Conservation (phyloP, 2,329 filamentous ascomycete species). For the Neonectria faginata region DNA sequence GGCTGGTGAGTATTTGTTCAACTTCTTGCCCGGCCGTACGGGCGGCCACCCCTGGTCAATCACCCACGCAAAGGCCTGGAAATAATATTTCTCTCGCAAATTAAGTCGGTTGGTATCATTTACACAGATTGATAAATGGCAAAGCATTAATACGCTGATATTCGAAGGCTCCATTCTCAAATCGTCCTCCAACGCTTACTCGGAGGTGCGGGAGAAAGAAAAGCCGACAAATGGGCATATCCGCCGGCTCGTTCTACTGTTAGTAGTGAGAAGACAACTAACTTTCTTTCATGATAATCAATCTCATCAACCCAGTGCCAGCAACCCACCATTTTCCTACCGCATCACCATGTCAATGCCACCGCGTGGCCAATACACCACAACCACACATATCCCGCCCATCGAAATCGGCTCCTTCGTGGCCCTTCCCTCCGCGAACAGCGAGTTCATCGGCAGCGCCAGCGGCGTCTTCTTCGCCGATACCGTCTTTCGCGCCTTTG, state of each 20-base stretch:
- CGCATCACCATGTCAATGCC: background rate
- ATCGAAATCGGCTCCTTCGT: conserved; percentile 30
- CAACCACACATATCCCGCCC: background rate
- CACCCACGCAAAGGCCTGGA: no score
- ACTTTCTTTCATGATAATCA: background rate
- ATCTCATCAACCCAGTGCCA: background rate
- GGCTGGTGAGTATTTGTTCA: no score
- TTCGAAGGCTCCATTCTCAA: background rate
- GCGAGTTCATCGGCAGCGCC: conserved; percentile 64
- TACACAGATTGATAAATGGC: fast-evolving
- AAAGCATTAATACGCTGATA: background rate
- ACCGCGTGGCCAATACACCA: background rate
- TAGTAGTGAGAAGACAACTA: background rate
- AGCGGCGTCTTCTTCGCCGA: conserved; percentile 66
- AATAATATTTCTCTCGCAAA: no score
- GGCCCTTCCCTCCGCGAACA: conserved; percentile 46
- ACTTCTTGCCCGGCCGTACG: no score
- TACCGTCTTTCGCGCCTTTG: conserved; percentile 64
- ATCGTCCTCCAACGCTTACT: background rate
- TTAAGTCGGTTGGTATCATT: no score
- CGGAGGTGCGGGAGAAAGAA: conserved; percentile 8
- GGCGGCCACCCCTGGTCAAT: background rate
- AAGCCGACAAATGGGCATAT: background rate
- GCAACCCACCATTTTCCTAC: background rate
- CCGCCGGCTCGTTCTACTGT: background rate